A percentile compares a stretch with the other conserved stretches of the same genome.
Conservation (phyloP, 257 asterid species). For the Solanum commersonii region DNA sequence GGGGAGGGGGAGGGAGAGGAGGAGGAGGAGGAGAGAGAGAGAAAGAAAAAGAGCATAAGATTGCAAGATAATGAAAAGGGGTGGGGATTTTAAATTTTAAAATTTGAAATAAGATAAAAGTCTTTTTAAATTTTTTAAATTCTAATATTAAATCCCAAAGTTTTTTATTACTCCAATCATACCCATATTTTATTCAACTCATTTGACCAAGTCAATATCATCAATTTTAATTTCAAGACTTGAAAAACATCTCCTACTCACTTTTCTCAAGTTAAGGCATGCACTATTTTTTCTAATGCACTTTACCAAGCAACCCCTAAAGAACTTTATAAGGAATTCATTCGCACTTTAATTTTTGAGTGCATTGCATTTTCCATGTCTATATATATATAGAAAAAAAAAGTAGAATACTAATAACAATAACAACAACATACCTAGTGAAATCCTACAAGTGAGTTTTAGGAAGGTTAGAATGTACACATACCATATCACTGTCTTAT, state of each 20-base stretch:
- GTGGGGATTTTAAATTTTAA: too few relatives aligned
- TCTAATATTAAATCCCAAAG: too few relatives aligned
- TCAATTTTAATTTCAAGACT: background rate
- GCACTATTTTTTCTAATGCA: background rate
- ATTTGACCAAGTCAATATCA: background rate
- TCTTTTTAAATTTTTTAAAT: too few relatives aligned
- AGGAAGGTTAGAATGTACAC: background rate
- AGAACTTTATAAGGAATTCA: background rate
- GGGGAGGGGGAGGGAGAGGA: accelerated
- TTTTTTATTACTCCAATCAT: background rate
- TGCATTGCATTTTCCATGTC: background rate
- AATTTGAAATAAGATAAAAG: too few relatives aligned
- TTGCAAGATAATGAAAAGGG: background rate
- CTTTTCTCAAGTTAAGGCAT: background rate
- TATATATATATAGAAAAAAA: too few relatives aligned
- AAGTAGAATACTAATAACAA: too few relatives aligned
- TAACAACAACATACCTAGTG: background rate
- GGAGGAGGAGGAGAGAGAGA: background rate
- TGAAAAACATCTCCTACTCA: background rate
- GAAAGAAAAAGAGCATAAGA: background rate
- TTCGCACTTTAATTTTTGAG: background rate
- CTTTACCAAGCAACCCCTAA: background rate
- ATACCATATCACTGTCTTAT: background rate
- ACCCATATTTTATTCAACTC: background rate
- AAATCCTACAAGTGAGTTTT: background rate